phyloP scores from a whole-genome alignment of 164 flowering plant genomes.

The Nymphaea thermarum region DNA sequence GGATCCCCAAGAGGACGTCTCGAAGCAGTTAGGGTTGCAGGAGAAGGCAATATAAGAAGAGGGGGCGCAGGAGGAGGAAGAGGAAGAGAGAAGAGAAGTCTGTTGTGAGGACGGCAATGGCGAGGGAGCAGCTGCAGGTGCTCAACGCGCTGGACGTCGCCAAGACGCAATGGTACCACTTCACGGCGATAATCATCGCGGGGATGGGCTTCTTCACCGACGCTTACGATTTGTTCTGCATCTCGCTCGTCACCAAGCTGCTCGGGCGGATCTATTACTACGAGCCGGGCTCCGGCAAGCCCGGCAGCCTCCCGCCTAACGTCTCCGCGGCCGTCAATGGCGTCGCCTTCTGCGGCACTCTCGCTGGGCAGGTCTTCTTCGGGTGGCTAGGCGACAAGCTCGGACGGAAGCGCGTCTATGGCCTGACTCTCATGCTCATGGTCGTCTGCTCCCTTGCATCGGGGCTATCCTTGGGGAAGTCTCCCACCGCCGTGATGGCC shows the following conservation, averaged over 20 bases:
- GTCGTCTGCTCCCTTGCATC: not conserved
- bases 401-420: conserved; percentile 1
- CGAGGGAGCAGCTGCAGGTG: conserved; percentile 1
- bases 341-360: conserved; percentile 2
- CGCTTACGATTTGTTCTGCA: conserved; percentile 13
- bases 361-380: conserved; percentile 1
- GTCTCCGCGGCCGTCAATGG: conserved; percentile 2
- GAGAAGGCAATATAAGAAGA: too few species aligned
- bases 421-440: conserved; percentile 2
- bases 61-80: too few species aligned
- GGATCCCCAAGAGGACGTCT: too few species aligned
- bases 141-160: conserved; percentile 10
- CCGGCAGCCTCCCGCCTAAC: not conserved
- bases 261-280: conserved; percentile 1
- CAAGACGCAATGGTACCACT: conserved; percentile 16
- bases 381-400: conserved; percentile 1
- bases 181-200: conserved; percentile 14
- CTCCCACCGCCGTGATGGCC: not conserved
- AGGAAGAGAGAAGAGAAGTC: too few species aligned
- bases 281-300: not conserved
- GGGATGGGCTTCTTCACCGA: conserved; percentile 19
- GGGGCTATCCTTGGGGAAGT: not conserved
- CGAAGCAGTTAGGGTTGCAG: too few species aligned
- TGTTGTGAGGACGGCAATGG: not conserved
- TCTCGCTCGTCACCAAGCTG: conserved; percentile 5